Evolutionary conservation across 352 stramenopile species (phyloP), one percentile per base, ranked within the genome.

Genomic region (Globisporangium mamillatum): DNA sequence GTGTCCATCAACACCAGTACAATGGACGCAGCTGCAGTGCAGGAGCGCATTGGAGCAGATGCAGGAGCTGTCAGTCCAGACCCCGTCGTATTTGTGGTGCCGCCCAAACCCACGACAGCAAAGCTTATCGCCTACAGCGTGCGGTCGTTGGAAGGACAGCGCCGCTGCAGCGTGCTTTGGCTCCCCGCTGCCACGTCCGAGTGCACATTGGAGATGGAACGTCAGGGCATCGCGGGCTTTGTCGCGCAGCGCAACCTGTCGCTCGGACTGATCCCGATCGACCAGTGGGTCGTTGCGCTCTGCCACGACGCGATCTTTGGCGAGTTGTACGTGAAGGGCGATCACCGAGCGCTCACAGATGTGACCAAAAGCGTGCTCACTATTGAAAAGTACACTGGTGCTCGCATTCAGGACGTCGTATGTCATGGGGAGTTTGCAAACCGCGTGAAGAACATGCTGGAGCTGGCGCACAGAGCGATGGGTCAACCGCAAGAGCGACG

Each of bases 181-280:
- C 73, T 92, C 18, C 86, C 86, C 0, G 32, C 74, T 0, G 82
- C 77, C 20, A 89, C 83, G 7, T 74, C 82, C 6, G 82, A 91
- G 55, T 85, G 81, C 53, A 63, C 76, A 25, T 60, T 92, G 32
- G 86, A 94, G 64, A 91, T 94, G 84, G 86, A 94, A 56, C 78
- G 81, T 8, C 82, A 92, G 66, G 86, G 84, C 1, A 72, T 92
- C 1, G 74, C 78, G 20, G 84, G 78, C 5, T 76, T 89, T 34
- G 72, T 91, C 7, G 53, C 52, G 18, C 78, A 94, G 73, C 62
- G 69, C 18, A 83, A 90, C 59, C 69, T 94, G 46, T 68, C 73
- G 24, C 66, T 94, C 7, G 82, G 80, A 0, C 61, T 94, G 14
- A 69, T 94, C 32, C 86, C 84, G 0, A 75, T 90, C 41, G 86